Conservation (phyloP, 2,329 filamentous ascomycete genomes). For the Neocucurbitaria cava region DNA sequence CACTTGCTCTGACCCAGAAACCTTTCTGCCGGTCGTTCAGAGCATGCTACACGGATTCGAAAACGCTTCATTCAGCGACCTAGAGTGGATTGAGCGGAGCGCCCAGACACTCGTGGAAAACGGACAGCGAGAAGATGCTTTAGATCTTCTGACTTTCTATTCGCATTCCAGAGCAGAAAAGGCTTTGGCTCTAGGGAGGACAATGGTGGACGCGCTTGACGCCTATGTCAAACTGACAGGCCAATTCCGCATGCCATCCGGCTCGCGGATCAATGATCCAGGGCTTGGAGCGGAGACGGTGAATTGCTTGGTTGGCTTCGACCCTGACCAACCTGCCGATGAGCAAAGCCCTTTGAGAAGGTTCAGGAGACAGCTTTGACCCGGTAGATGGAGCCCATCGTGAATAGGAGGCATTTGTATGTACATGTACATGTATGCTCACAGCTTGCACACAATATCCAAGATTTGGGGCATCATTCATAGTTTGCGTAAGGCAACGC, state of each 20-base stretch:
- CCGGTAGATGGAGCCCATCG: neutral
- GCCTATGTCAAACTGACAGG: constrained; percentile 34
- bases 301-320: constrained; percentile 38
- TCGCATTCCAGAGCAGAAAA: constrained; percentile 35
- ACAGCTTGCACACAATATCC: neutral
- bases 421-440: neutral
- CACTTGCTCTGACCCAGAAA: constrained; percentile 36
- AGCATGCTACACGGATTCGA: constrained; percentile 38
- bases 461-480: neutral
- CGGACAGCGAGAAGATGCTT: constrained; percentile 23
- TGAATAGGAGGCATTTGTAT: neutral
- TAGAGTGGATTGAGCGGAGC: constrained; percentile 32
- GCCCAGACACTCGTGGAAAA: constrained; percentile 25
- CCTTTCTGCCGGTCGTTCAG: constrained; percentile 30
- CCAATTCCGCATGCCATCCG: constrained; percentile 25
- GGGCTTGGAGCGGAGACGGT: constrained; percentile 38
- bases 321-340: constrained; percentile 31
- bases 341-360: constrained; percentile 7
- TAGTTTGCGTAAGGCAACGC: neutral
- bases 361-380: constrained; percentile 1
- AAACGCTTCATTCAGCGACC: constrained; percentile 29
- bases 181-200: constrained; percentile 30
- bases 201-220: constrained; percentile 34
- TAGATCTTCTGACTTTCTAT: constrained; percentile 32
- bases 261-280: constrained; percentile 34